Base-by-base conservation (phyloP, 352 stramenopile species). In the Thraustochytrium sp. region DNA sequence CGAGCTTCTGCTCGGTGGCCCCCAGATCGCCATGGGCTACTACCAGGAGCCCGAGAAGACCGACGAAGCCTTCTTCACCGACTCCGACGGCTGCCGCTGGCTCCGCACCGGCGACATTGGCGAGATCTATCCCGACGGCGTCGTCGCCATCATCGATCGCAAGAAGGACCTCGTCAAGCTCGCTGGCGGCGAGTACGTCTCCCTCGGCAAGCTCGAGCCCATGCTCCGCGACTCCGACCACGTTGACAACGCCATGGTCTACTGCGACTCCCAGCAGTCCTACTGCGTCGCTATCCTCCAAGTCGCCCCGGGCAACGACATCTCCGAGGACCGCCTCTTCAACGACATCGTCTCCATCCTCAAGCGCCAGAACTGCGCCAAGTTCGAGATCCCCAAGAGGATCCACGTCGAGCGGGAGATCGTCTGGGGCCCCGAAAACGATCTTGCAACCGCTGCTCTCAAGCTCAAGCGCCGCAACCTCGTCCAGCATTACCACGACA, bases 101-200 rank as follows among this genome's bases (percentile, higher is more conserved):
- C 56, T 86, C n/a, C 36, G 38, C 36, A 87, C 85, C 3, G 85
- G 85, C 34, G 85, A 88, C 82, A 65, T 88, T 36, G 85, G 40
- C 31, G 63, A 78, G 21, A 76, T 87, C 34, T 13, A 85, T 59
- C 74, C 55, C 0, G 84, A 88, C 46, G 82, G 82, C 40, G 86
- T 83, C 61, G 34, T 88, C 4, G 18, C 26, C 3, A 86, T 88
- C 65, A 44, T 63, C 11, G 85, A 87, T 37, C 76, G 85, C 37
- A 37, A 76, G 21, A 88, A 87, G 63, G 84, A 87, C 37, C 31
- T 88, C 9, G 68, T 88, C 91, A 68, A 85, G 89, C 88, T 96
- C 21, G 91, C 90, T 26, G 90, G 94, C 75, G 92, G 92, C 40
- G 92, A 96, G 78, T 96, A 96, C 86, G 90, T 96, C 26, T 59